A percentile compares a stretch with the other conserved stretches of the same genome.
phyloP scores from a whole-genome alignment of 2,329 filamentous ascomycete genomes.

The Xylaria sp. region DNA sequence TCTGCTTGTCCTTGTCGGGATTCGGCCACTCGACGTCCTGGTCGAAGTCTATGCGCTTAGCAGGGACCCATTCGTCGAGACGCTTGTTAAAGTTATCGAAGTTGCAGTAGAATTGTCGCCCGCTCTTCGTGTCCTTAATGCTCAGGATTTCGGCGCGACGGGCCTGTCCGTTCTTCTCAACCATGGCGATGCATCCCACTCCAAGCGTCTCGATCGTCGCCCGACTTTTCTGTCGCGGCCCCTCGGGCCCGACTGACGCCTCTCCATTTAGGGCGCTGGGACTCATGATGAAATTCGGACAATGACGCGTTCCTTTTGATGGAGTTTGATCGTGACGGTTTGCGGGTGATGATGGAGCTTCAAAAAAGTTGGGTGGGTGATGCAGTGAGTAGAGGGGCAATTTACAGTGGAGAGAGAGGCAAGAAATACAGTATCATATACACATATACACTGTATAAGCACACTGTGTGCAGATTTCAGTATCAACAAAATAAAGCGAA shows the following conservation, averaged over 20 bases:
- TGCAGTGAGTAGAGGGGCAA: conserved; percentile 21
- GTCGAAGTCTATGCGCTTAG: conserved; percentile 83
- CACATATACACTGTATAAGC: background rate
- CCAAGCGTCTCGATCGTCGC: conserved; percentile 85
- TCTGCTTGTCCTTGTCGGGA: conserved; percentile 84
- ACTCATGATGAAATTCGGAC: conserved; percentile 62
- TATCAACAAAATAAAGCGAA: background rate
- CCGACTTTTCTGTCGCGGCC: conserved; percentile 76
- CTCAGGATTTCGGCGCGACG: conserved; percentile 97
- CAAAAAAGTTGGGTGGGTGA: background rate
- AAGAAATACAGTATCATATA: background rate
- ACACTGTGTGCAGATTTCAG: background rate
- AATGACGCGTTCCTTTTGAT: conserved; percentile 50
- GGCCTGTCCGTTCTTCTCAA: conserved; percentile 79
- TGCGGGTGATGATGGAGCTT: background rate
- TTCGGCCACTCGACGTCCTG: conserved; percentile 97
- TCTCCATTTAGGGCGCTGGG: conserved; percentile 62
- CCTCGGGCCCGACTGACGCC: conserved; percentile 66
- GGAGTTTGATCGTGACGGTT: conserved; percentile 45
- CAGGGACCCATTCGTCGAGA: conserved; percentile 85
- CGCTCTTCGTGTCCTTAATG: conserved; percentile 88
- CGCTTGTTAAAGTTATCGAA: conserved; percentile 98
- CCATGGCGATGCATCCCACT: conserved; percentile 70
- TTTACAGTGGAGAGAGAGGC: background rate
- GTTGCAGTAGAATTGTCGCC: conserved; percentile 93